A percentile compares a stretch with the other conserved stretches of the same genome.
These are phyloP conservation scores for Fusarium liriodendri DNA, from an alignment of 2,329 filamentous ascomycete species.

Conservation along the genomic window DNA sequence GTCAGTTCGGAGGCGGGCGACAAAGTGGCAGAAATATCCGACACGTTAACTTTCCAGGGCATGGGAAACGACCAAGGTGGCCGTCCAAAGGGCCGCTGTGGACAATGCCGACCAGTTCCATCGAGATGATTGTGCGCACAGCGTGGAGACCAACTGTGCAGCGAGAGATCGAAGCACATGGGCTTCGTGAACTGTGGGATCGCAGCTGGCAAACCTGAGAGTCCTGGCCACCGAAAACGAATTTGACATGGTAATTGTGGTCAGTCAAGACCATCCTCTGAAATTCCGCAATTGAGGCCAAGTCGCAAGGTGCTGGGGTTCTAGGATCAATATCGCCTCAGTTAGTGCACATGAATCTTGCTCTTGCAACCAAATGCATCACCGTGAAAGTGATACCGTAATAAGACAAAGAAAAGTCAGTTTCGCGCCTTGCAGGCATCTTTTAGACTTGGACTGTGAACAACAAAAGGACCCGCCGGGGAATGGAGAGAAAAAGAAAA, in stretches of 20 bases:
- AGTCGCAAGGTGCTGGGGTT: background rate
- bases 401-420: too few relatives aligned
- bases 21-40: background rate
- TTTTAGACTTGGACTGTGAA: too few relatives aligned
- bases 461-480: background rate
- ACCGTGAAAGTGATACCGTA: constrained; percentile 66
- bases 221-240: constrained; percentile 10
- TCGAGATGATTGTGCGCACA: constrained; percentile 5
- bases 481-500: background rate
- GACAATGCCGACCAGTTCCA: background rate
- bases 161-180: background rate
- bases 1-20: background rate
- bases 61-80: constrained; percentile 11
- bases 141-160: constrained; percentile 22
- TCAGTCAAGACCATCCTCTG: constrained; percentile 11
- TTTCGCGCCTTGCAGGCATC: background rate
- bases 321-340: constrained; percentile 23
- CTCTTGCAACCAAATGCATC: constrained; percentile 72
- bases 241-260: constrained; percentile 13
- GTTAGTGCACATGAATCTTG: constrained; percentile 46
- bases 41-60: background rate
- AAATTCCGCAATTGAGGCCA: background rate
- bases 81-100: background rate
- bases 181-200: background rate
- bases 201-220: background rate